Evolutionary conservation across 1,284 basidiomycete species (phyloP), one percentile per base, ranked within the genome.

Genomic region (Sporisorium exsertum): DNA sequence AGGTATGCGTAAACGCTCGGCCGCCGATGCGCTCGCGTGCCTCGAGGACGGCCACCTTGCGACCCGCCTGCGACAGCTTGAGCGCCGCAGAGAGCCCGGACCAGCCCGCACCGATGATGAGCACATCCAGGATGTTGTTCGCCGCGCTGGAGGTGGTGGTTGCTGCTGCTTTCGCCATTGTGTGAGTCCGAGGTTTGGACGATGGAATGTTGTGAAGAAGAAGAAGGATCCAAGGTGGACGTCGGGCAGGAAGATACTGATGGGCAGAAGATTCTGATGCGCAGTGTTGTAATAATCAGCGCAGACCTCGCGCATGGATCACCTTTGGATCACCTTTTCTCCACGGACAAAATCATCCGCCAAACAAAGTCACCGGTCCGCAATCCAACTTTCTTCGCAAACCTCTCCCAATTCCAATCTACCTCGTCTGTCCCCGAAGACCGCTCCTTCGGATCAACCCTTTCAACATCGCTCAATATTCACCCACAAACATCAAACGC

Each of bases 31-130:
- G 80, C 61, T 88, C 84, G 29, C 88, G 80, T 7, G 87, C 88
- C 76, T 88, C 88, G 26, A 89, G 83, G 22, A 88, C 81, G 20
- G 88, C 81, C 6, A 88, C 87, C 16, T 70, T 81, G 29, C 85
- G 82, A 2, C 87, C 87, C 8, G 84, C 84, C 18, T 76, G 55
- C 1, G 87, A 75, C 27, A 88, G 87, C 10, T 85, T 79, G 24
- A 86, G 81, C 2, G 88, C 88, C 1, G 87, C 87, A 5, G 86
- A 86, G 13, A 88, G 82, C 29, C 88, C 88, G 2, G 87, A 81
- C 86, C 87, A 88, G 16, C 88, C 88, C 12, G 88, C 87, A 16
- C 88, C 88, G 53, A 89, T 81, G 71, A 88, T 85, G 77, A 88
- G 83, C 13, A 86, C 87, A 65, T 87, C 87, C 68, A 74, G 50